phyloP scores from a whole-genome alignment of 116 monocot species.

The Trichopus zeylanicus region DNA sequence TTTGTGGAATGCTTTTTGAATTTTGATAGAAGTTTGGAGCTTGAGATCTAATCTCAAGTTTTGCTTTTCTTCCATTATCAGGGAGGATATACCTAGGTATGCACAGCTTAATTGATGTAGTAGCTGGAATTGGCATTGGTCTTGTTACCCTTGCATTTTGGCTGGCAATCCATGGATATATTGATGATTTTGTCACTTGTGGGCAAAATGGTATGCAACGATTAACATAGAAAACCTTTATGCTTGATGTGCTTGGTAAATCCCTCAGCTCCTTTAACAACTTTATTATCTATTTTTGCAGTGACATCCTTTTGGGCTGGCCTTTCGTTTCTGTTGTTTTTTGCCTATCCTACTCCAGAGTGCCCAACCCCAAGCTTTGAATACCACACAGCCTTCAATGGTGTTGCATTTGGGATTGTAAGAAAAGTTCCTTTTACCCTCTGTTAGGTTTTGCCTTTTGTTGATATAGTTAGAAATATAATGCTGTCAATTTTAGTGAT shows the following conservation, averaged over 20 bases:
- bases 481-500: too few species aligned
- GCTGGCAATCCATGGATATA: constrained; percentile 43
- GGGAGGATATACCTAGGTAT: constrained; percentile 91
- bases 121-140: constrained; percentile 60
- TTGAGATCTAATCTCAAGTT: not conserved
- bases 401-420: constrained; percentile 93
- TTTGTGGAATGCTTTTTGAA: too few species aligned
- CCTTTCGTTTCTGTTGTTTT: constrained; percentile 60
- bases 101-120: constrained; percentile 90
- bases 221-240: too few species aligned
- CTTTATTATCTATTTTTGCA: constrained; percentile 25
- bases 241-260: too few species aligned
- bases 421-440: constrained; percentile 19
- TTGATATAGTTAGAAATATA: too few species aligned
- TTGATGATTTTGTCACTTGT: constrained; percentile 62
- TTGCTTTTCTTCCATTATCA: constrained; percentile 13
- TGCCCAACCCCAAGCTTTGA: constrained; percentile 88
- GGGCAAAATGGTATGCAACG: constrained; percentile 65
- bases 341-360: constrained; percentile 95
- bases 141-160: constrained; percentile 60
- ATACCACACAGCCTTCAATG: constrained; percentile 76
- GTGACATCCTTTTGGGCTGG: constrained; percentile 66
- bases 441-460: not conserved
- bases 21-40: not conserved
- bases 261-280: not conserved